Evolutionary conservation across 441 rosid genomes (phyloP), one percentile per base, ranked within the genome.

Genomic region (Gossypium lobatum): DNA sequence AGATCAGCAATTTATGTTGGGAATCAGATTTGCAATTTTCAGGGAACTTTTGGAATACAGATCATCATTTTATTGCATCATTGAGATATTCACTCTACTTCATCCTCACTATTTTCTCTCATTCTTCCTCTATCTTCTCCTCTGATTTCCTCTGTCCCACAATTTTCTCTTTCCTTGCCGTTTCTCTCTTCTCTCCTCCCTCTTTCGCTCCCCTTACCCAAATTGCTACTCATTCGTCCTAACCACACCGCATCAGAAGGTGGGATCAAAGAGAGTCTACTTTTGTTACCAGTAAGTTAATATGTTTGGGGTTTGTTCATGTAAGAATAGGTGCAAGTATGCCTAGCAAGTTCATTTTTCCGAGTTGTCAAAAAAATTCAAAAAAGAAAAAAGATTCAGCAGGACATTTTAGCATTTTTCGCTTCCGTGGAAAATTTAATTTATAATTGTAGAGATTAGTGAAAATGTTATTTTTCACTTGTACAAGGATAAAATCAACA

Each of bases 401-500:
- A 39, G 11, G 11, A 39, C 45, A 39, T 39, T 39, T 8, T 39
- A 39, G 11, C 11, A 8, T 8, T 39, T 39, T 39, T 39, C 45
- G 8, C 45, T 39, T 39, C 45, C 11, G 3, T 39, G 45, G 45
- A 39, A 39, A 39, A 39, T 39, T 8, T 2, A 8, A 8, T 39
- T 8, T 39, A 39, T 8, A 39, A 39, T 9, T 39, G 45, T 39
- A 39, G 45, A 39, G 11, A 39, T 39, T 8, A 39, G 11, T 39
- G 45, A 39, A 39, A 39, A 39, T 39, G 45, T 39, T 39, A 39
- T 8, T 39, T 39, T 37, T 39, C 45, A 18, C 52, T 11, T 52
- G 45, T 25, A 66, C 54, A 60, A 64, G 52, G 77, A 64, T 45
- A 34, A 64, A 55, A 61, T 16, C 69, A 77, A 83, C 95, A 81